Base-by-base conservation (phyloP, 2,329 filamentous ascomycete species). In the Fusarium equiseti region DNA sequence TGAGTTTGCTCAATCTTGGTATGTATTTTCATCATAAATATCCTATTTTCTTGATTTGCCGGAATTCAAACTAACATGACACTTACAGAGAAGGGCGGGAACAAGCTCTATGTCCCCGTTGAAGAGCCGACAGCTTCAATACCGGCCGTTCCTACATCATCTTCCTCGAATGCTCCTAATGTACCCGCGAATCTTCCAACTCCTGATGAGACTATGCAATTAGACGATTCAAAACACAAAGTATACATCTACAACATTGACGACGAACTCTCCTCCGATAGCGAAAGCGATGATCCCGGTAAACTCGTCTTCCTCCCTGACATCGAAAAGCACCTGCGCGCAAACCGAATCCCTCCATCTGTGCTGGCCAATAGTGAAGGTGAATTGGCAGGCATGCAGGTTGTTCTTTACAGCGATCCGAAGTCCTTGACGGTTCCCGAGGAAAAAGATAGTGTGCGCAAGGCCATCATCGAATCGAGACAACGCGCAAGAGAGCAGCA, bases 161-260 rank as follows among this genome's bases (percentile, higher is more conserved):
- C 71, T 50, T 50, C 26, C 18, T 22, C 32, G 38, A 27, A 29
- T 53, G 2, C 24, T 42, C 32, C 60, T 43, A 51, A 63, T 46
- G 44, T 68, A 53, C 52, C 68, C 44, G 51, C 66, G 55, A 55
- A 71, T 50, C 77, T 77, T 8, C 18, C 55, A 40, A 29, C 49
- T 8, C 35, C 53, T 22, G 83, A 88, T 68, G 91, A 94, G 73
- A 77, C 80, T 60, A 98, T 98, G 95, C 87, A 92, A 61, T 79
- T 98, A 66, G 95, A 98, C 81, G 91, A 97, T 81, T 91, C 92
- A 32, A 92, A 92, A 75, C 87, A 97, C 82, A 93, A 92, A 77
- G 89, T 98, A 65, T 98, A 96, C 85, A 94, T 99, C 74, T 91
- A 95, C 83, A 90, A 97, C 80, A 85, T 99, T 12, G 94, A 97